Conservation (phyloP, 108 stramenopile species). For the Craspedostauros australis region DNA sequence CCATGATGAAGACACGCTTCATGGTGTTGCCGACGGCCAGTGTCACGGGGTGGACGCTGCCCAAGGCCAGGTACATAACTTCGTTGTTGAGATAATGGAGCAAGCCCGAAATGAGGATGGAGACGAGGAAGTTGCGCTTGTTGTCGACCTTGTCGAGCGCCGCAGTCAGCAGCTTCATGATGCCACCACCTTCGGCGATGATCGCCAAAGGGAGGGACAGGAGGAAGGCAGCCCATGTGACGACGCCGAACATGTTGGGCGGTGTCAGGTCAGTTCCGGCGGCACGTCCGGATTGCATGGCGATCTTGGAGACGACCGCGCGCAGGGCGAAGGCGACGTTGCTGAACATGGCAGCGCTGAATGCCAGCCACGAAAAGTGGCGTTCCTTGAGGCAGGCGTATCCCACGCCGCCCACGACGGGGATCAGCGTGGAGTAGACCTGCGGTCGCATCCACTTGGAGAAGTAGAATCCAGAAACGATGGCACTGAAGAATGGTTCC, state of each 20-base stretch:
- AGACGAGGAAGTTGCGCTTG: constrained; percentile 29
- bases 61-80: constrained; percentile 91
- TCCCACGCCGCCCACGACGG: constrained; percentile 86
- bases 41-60: constrained; percentile 89
- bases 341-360: constrained; percentile 85
- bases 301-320: constrained; percentile 84
- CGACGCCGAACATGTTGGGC: constrained; percentile 89
- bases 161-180: constrained; percentile 33
- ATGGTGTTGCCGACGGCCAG: constrained; percentile 94
- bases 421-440: constrained; percentile 78
- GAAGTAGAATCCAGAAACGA: constrained; percentile 65
- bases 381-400: constrained; percentile 87
- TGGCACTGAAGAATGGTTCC: constrained; percentile 84
- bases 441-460: constrained; percentile 65
- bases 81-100: constrained; percentile 96
- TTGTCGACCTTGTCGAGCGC: constrained; percentile 26
- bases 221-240: constrained; percentile 74
- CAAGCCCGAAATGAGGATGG: constrained; percentile 70
- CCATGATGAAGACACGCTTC: constrained; percentile 95
- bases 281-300: constrained; percentile 44
- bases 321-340: constrained; percentile 86
- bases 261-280: constrained; percentile 64
- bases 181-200: constrained; percentile 49
- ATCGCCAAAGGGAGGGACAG: constrained; percentile 71
- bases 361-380: constrained; percentile 86